phyloP scores from a whole-genome alignment of 768 basidiomycete genomes.

The Cystobasidium tubakii region DNA sequence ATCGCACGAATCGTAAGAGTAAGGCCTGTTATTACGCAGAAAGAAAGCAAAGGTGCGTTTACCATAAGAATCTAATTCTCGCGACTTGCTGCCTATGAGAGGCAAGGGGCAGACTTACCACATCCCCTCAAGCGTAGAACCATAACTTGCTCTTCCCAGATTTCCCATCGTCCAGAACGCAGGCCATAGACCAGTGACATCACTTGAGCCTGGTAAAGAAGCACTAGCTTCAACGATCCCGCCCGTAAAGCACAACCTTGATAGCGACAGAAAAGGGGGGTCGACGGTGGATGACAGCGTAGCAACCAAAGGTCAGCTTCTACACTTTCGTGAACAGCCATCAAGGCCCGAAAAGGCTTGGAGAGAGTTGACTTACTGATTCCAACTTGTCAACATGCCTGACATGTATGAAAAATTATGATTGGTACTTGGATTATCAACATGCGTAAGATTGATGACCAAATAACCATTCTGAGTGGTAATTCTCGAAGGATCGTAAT shows the following conservation, averaged over 20 bases:
- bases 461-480: slow-evolving; percentile 50
- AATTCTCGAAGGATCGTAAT: slow-evolving; percentile 51
- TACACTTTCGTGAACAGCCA: too few species aligned
- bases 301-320: background rate
- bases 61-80: too few species aligned
- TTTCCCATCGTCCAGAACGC: slow-evolving; percentile 43
- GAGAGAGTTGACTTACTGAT: slow-evolving; percentile 1
- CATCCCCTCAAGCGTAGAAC: slow-evolving; percentile 38
- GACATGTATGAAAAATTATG: slow-evolving; percentile 37
- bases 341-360: too few species aligned
- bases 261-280: background rate
- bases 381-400: slow-evolving; percentile 45
- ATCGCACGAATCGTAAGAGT: slow-evolving; percentile 59
- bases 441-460: slow-evolving; percentile 47
- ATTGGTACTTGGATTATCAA: slow-evolving; percentile 2
- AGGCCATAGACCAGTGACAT: background rate
- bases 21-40: background rate
- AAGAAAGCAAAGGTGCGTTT: background rate
- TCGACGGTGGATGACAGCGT: slow-evolving; percentile 42
- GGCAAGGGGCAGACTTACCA: slow-evolving; percentile 36
- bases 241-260: slow-evolving; percentile 43
- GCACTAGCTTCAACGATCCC: slow-evolving; percentile 44
- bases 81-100: too few species aligned
- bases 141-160: slow-evolving; percentile 45
- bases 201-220: slow-evolving; percentile 36